Base-by-base conservation (phyloP, 2,329 filamentous ascomycete species). In the Alternaria ventricosa region DNA sequence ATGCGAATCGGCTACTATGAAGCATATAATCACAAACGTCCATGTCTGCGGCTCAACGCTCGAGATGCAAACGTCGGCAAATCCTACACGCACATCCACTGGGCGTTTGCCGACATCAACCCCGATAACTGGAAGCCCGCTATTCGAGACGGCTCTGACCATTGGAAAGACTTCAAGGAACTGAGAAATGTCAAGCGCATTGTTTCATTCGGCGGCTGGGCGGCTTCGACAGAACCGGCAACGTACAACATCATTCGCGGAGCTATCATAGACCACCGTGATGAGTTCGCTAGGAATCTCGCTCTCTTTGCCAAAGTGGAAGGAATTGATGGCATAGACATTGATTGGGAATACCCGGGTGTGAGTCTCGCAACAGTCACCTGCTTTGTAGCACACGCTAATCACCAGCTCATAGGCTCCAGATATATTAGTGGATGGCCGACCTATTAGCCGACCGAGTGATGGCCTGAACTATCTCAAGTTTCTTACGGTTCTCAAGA, bases 311-410 rank as follows among this genome's bases (percentile, higher is more conserved):
- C 75, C 4, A 65, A 64, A 0, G 25, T 68, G 1, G 4, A 79
- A 15, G 51, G 8, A 5, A 25, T 62, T 15, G 75, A 80, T 55
- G 79, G 78, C 2, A 55, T 84, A 10, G 82, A 84, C 47, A 70
- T 84, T 45, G 82, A 85, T 66, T 86, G 84, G 84, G 83, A 84
- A 60, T 84, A 85, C 23, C 70, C 67, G 11, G 65, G 64, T 27
- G 67, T 43, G 23, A 46, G 20, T 13, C 5, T 28, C 11, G 27
- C 27, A 11, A 28, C 11, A 10, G 2, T 28, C 11, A 10, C 27
- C 27, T 28, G 27, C 27, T 28, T 23, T 23, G 20, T 46, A 8
- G 23, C 44, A 20, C 43, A 25, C 23, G 28, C n/a, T 13, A 66
- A 55, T 28, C 11, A 28, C 27, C 27, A 28, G 27, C 27, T 11